Evolutionary conservation across 1,139 yeast species (phyloP).

Genomic region (Tardiomyces blankii): DNA sequence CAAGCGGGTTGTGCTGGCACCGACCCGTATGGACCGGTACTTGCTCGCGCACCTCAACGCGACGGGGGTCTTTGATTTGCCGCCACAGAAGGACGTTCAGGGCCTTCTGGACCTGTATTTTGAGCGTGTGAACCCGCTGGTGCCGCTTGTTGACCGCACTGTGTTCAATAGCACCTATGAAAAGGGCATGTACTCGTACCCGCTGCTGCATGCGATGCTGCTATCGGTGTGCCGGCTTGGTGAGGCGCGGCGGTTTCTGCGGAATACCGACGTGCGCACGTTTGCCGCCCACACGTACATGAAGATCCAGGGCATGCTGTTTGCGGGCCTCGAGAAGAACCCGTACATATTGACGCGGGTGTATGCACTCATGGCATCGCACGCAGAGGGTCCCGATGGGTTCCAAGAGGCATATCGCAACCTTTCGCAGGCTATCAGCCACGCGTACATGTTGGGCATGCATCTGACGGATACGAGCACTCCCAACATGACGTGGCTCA

Average conservation of each 20-base stretch:
- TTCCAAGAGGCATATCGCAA: slow-evolving; percentile 25
- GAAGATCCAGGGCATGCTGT: slow-evolving; percentile 26
- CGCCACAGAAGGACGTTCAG: slow-evolving; percentile 38
- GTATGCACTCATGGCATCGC: slow-evolving; percentile 14
- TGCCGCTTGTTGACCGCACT: slow-evolving; percentile 42
- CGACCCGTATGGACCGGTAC: slow-evolving; percentile 8
- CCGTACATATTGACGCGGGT: slow-evolving; percentile 21
- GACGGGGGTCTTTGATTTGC: slow-evolving; percentile 40
- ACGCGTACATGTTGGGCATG: slow-evolving; percentile 26
- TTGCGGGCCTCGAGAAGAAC: slow-evolving; percentile 25
- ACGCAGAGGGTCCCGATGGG: slow-evolving; percentile 23
- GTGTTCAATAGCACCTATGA: slow-evolving; percentile 5
- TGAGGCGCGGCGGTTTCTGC: slow-evolving; percentile 8
- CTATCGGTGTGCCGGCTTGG: slow-evolving; percentile 14
- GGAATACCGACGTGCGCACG: slow-evolving; percentile 9
- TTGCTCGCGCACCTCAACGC: slow-evolving; percentile 11
- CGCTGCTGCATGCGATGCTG: slow-evolving; percentile 13
- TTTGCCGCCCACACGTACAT: slow-evolving; percentile 12
- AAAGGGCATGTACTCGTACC: slow-evolving; percentile 8
- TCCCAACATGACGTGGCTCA: slow-evolving; percentile 4
- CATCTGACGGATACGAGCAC: slow-evolving; percentile 20
- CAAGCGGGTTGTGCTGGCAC: slow-evolving; percentile 5
- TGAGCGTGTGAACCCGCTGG: slow-evolving; percentile 44
- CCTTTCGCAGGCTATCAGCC: slow-evolving; percentile 23
- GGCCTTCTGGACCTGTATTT: slow-evolving; percentile 45